A percentile compares a stretch with the other conserved stretches of the same genome.
Evolutionary conservation across 441 rosid species (phyloP).

Genomic region (Euphorbia corollata): DNA sequence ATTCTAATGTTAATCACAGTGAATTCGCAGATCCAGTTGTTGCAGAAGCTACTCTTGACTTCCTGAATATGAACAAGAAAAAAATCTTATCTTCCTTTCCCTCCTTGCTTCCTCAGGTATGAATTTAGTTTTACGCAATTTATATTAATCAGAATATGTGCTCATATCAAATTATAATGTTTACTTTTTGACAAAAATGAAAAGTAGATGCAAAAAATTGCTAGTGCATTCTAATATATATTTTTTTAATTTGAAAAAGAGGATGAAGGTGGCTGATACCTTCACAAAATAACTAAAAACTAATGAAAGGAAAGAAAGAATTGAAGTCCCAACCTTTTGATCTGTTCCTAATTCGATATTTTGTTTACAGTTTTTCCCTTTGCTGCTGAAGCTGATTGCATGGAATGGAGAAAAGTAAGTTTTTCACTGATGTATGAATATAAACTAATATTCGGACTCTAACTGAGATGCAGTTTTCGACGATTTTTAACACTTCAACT

Average conservation of each 20-base stretch:
- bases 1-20: slow-evolving; percentile 47
- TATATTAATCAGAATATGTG: slow-evolving; percentile 11
- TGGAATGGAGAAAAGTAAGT: slow-evolving; percentile 94
- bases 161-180: slow-evolving; percentile 7
- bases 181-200: too few relatives aligned
- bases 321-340: slow-evolving; percentile 1
- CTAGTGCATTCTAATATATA: background rate
- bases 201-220: background rate
- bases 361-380: slow-evolving; percentile 75
- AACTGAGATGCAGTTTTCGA: background rate
- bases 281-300: background rate
- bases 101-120: slow-evolving; percentile 77
- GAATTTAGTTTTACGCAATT: slow-evolving; percentile 6
- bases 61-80: slow-evolving; percentile 59
- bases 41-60: slow-evolving; percentile 87
- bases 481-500: background rate
- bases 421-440: background rate
- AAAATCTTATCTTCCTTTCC: slow-evolving; percentile 61
- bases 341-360: slow-evolving; percentile 18
- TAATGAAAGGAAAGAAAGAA: background rate
- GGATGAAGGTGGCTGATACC: background rate
- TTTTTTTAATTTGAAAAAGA: background rate
- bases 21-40: slow-evolving; percentile 90
- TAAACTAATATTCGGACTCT: background rate
- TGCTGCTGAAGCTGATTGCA: slow-evolving; percentile 87